Evolutionary conservation across 176 grass and related monocot species (phyloP).

Genomic region (Carex myosuroides): DNA sequence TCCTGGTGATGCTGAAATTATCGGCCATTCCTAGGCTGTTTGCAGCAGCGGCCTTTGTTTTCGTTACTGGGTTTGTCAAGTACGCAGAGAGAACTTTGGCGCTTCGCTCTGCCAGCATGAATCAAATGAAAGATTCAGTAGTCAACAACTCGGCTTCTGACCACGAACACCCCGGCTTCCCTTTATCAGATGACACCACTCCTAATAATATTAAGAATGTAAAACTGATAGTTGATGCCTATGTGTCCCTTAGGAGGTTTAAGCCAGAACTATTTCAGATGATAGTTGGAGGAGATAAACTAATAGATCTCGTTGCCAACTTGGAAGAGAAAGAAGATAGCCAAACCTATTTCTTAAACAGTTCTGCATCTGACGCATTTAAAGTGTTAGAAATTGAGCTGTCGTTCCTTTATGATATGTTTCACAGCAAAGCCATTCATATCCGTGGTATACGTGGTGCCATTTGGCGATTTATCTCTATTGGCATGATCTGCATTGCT

Average conservation of each 20-base stretch:
- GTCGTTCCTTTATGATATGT: slow-evolving; percentile 28
- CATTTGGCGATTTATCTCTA: not conserved
- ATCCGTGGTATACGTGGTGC: not conserved
- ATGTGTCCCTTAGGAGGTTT: not conserved
- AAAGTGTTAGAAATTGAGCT: slow-evolving; percentile 39
- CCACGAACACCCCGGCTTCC: too few species aligned
- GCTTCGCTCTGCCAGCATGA: slow-evolving; percentile 22
- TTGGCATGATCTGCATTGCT: not conserved
- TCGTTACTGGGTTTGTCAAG: slow-evolving; percentile 17
- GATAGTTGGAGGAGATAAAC: too few species aligned
- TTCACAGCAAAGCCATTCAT: slow-evolving; percentile 28
- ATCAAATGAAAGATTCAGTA: slow-evolving; percentile 2
- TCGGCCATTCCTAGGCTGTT: slow-evolving; percentile 5
- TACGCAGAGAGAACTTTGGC: slow-evolving; percentile 31
- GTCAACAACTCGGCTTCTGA: too few species aligned
- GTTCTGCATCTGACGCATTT: not conserved
- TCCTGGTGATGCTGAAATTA: not conserved
- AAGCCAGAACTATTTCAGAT: too few species aligned
- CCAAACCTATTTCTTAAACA: not conserved
- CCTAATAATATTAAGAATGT: too few species aligned
- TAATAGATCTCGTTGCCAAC: too few species aligned
- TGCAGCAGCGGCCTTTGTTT: slow-evolving; percentile 9
- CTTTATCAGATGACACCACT: too few species aligned
- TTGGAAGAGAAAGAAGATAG: too few species aligned
- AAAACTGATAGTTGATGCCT: not conserved